Evolutionary conservation across 2,329 filamentous ascomycete genomes (phyloP).

Genomic region (Immersiporthe knoxdaviesiana): DNA sequence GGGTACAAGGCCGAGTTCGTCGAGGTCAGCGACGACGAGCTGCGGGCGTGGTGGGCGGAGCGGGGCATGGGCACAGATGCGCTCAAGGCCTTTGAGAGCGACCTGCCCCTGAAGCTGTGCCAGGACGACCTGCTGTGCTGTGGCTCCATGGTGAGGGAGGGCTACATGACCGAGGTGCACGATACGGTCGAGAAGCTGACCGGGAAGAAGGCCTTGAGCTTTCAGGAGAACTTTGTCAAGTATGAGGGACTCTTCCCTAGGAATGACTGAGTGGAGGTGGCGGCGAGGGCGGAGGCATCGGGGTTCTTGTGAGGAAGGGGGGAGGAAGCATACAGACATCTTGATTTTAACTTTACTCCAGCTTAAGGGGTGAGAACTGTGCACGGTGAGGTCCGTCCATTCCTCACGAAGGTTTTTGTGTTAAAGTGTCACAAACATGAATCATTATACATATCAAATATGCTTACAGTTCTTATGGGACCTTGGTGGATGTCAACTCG

Average conservation of each 20-base stretch:
- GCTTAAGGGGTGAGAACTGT: too few species aligned
- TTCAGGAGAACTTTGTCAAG: constrained; percentile 24
- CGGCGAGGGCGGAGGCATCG: background rate
- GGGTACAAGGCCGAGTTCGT: constrained; percentile 31
- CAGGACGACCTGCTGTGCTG: constrained; percentile 31
- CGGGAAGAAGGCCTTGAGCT: constrained; percentile 23
- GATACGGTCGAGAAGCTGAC: constrained; percentile 28
- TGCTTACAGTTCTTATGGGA: too few species aligned
- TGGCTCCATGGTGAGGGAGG: constrained; percentile 28
- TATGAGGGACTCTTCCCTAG: constrained; percentile 27
- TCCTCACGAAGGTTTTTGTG: too few species aligned
- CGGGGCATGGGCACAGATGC: constrained; percentile 30
- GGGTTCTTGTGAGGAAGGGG: too few species aligned
- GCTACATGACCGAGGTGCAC: constrained; percentile 23
- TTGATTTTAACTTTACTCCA: too few species aligned
- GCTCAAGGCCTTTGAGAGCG: constrained; percentile 28
- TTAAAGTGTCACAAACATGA: too few species aligned
- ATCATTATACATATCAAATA: too few species aligned
- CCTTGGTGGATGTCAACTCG: too few species aligned
- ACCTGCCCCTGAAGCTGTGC: constrained; percentile 31
- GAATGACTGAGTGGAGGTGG: constrained; percentile 2
- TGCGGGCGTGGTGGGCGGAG: constrained; percentile 27
- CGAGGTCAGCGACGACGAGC: constrained; percentile 31
- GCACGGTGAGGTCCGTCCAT: too few species aligned
- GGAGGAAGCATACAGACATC: too few species aligned